phyloP scores from a whole-genome alignment of 2,329 filamentous ascomycete species.

The Claviceps pusilla region DNA sequence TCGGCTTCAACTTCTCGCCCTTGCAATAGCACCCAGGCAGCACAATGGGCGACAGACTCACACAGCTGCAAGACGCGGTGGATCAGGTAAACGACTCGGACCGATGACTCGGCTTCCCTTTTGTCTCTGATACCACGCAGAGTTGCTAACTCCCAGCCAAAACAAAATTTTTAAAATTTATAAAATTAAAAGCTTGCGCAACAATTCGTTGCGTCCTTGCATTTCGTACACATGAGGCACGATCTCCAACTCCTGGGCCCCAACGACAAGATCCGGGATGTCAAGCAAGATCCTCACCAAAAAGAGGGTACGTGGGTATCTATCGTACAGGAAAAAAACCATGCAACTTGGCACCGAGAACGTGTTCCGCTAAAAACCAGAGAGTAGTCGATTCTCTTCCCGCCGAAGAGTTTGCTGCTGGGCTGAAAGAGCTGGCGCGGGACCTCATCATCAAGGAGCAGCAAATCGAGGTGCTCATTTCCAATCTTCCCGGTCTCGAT shows the following conservation, averaged over 20 bases:
- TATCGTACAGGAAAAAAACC: too few species aligned
- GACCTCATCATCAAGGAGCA: conserved; percentile 69
- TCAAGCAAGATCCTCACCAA: conserved; percentile 37
- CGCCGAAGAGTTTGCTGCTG: conserved; percentile 48
- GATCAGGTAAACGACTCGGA: conserved; percentile 49
- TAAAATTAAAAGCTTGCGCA: conserved; percentile 39
- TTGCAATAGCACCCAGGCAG: neutral
- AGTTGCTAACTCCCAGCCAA: neutral
- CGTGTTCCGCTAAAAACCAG: neutral
- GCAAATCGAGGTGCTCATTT: conserved; percentile 67
- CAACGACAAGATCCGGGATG: conserved; percentile 42
- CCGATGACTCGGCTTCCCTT: neutral
- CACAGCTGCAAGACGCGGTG: conserved; percentile 71
- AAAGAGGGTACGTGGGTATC: conserved; percentile 28
- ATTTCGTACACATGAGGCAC: conserved; percentile 54
- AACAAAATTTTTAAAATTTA: too few species aligned
- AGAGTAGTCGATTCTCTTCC: conserved; percentile 43
- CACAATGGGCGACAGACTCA: conserved; percentile 59
- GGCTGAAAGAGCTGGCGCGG: conserved; percentile 57
- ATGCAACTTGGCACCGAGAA: neutral
- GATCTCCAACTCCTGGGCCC: conserved; percentile 45
- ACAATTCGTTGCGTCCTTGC: conserved; percentile 52
- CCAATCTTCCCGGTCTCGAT: conserved; percentile 59
- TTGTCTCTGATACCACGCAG: neutral
- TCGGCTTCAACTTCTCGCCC: neutral